Evolutionary conservation across 108 stramenopile genomes (phyloP).

Genomic region (Cyclostephanos invisitatus): DNA sequence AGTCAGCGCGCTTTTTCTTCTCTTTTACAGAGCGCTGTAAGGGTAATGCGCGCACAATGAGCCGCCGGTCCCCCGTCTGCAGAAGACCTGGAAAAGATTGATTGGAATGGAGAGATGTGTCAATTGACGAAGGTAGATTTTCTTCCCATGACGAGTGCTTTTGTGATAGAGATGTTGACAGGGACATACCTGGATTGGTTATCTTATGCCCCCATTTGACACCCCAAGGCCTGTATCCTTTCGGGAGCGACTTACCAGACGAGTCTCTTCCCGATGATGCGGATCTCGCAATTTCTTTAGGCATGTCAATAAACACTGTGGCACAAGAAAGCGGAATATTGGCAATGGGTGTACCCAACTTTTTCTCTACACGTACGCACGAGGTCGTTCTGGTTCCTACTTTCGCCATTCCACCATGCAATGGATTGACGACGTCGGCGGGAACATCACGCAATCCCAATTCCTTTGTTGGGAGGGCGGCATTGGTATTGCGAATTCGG

Average conservation of each 20-base stretch:
- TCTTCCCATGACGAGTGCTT: background rate
- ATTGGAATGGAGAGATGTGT: background rate
- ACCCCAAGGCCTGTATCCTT: conserved; percentile 19
- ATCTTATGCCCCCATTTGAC: conserved; percentile 35
- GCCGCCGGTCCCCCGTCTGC: conserved; percentile 46
- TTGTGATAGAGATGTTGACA: background rate
- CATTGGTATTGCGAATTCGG: background rate
- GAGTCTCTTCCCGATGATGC: conserved; percentile 4
- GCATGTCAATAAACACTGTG: conserved; percentile 20
- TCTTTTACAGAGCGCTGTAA: conserved; percentile 36
- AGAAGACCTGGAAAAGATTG: background rate
- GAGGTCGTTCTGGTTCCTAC: conserved; percentile 37
- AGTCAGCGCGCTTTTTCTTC: conserved; percentile 58
- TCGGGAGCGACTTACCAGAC: background rate
- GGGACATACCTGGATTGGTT: background rate
- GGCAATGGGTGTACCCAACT: background rate
- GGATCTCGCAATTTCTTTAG: conserved; percentile 15
- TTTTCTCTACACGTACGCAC: conserved; percentile 6
- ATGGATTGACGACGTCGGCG: background rate
- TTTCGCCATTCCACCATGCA: conserved; percentile 6
- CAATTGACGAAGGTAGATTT: background rate
- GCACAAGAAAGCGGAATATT: conserved; percentile 17
- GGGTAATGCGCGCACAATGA: conserved; percentile 64
- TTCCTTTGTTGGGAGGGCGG: conserved; percentile 13
- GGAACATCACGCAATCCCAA: conserved; percentile 18